Evolutionary conservation across 768 basidiomycete species (phyloP).

Genomic region (Xerocomellus intermedius): DNA sequence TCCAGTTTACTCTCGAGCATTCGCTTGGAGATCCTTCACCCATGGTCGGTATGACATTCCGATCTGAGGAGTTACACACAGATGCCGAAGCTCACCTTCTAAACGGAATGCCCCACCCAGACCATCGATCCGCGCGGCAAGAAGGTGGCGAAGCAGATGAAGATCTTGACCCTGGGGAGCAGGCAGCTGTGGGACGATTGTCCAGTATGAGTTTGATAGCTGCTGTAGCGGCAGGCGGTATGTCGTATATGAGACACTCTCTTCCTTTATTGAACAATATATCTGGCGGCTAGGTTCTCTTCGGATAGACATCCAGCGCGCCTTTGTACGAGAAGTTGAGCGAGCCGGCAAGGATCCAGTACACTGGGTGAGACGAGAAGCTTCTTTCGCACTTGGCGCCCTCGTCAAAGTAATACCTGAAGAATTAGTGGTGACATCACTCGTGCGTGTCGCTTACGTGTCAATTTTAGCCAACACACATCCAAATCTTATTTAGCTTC

Average conservation of each 20-base stretch:
- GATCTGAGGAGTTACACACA: slow-evolving; percentile 14
- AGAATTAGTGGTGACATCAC: slow-evolving; percentile 60
- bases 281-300: slow-evolving; percentile 45
- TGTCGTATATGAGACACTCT: slow-evolving; percentile 25
- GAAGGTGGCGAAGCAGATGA: slow-evolving; percentile 35
- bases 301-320: slow-evolving; percentile 51
- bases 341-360: slow-evolving; percentile 62
- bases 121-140: slow-evolving; percentile 17
- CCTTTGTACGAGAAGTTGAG: slow-evolving; percentile 74
- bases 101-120: slow-evolving; percentile 15
- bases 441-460: slow-evolving; percentile 45
- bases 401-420: slow-evolving; percentile 84
- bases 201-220: slow-evolving; percentile 95
- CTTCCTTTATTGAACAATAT: slow-evolving; percentile 2
- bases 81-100: slow-evolving; percentile 8
- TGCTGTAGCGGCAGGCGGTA: slow-evolving; percentile 77
- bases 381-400: slow-evolving; percentile 83
- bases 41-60: slow-evolving; percentile 13
- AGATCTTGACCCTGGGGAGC: slow-evolving; percentile 49
- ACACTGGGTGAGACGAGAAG: slow-evolving; percentile 82
- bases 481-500: slow-evolving; percentile 52
- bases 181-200: slow-evolving; percentile 81
- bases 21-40: slow-evolving; percentile 14
- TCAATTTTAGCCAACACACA: neutral
- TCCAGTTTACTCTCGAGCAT: slow-evolving; percentile 18